Base-by-base conservation (phyloP, 805 yeast genomes). In the Ogataea pignaliae region DNA sequence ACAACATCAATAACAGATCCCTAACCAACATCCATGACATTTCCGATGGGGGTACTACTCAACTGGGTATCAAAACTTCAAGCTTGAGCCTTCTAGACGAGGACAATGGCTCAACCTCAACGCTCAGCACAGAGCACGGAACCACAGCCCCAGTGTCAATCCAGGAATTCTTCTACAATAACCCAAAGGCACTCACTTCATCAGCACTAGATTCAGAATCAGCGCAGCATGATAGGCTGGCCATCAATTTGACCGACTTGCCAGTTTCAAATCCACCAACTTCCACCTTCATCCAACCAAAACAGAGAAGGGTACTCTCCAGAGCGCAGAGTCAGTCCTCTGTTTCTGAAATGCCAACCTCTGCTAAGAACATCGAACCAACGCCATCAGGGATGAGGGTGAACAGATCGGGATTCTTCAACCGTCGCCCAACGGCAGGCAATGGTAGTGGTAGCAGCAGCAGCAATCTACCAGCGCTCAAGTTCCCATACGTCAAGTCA, bases 141-240 rank as follows among this genome's bases (percentile, higher is more conserved):
- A 51, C 43, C 43, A 55, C 42, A 34, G 59, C 61, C n/a, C 26
- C 26, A 21, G 26, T 21, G 26, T 71, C 83, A 1, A 77, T 75
- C 1, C 79, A 78, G 51, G 81, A 77, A 36, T 78, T 78, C 53
- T 79, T 80, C 54, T 69, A 70, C 44, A 61, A 65, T 40, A 61
- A 59, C 40, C 66, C 68, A 29, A 50, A 45, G 39, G 39, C 51
- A 1, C 34, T 49, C 10, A 46, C 48, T 42, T 40, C 50, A 11
- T 42, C 54, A 11, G 39, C 56, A 13, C 33, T 44, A 3, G 47
- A 37, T 28, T 35, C 34, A 10, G 50, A 44, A n/a, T 49, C 50
- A 17, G 31, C 42, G 12, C 14, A 39, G 3, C 26, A 21, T 21
- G 43, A 41, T 9, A 41, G 38, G 13, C 36, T 48, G 29, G 34